phyloP scores from a whole-genome alignment of 2,329 filamentous ascomycete genomes.

The Nannizzia gypsea region DNA sequence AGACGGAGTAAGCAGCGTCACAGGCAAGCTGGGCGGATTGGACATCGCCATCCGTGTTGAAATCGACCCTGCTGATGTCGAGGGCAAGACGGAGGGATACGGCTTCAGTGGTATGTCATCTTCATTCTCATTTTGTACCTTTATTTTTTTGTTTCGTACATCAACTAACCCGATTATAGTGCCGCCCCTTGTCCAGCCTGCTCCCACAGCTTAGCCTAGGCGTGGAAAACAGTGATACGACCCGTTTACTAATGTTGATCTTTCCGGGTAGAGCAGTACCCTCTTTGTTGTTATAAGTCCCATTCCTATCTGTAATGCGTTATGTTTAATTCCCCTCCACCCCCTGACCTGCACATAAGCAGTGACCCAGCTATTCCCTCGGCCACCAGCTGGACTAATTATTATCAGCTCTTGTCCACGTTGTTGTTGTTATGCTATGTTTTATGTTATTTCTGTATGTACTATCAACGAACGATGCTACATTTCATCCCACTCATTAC shows the following conservation, averaged over 20 bases:
- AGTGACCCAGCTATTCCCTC: background rate
- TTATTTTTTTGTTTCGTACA: too few species aligned
- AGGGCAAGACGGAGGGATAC: constrained; percentile 37
- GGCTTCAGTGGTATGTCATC: constrained; percentile 36
- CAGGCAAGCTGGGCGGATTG: constrained; percentile 31
- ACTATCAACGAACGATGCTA: background rate
- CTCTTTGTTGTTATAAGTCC: background rate
- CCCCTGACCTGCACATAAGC: too few species aligned
- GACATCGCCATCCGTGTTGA: constrained; percentile 38
- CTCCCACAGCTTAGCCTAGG: background rate
- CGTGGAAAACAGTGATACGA: too few species aligned
- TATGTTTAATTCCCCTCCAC: background rate
- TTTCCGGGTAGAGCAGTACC: background rate
- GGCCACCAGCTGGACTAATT: background rate
- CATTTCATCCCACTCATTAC: background rate
- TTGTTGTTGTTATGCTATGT: background rate
- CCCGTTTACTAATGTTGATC: too few species aligned
- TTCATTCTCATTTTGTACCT: too few species aligned
- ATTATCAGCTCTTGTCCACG: background rate
- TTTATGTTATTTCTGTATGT: background rate
- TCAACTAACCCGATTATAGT: background rate
- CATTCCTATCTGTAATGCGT: background rate
- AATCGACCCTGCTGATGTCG: constrained; percentile 32
- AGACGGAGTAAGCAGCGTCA: constrained; percentile 29
- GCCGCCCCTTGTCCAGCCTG: background rate